Evolutionary conservation across 352 stramenopile genomes (phyloP).

Genomic region (Globisporangium viniferum): DNA sequence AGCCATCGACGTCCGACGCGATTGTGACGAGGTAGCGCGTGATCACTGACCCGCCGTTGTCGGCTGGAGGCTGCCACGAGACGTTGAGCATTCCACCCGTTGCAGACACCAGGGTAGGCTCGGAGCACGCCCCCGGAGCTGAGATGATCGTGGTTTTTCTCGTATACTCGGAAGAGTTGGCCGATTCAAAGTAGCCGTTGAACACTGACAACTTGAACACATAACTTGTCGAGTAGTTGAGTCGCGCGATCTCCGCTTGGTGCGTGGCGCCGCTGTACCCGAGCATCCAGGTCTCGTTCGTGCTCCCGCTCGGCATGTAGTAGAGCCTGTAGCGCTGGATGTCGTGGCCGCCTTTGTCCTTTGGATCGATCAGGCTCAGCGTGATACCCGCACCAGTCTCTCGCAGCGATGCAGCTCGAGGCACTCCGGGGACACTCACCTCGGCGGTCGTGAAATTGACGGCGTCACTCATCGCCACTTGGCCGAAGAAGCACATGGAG

Average conservation of each 20-base stretch:
- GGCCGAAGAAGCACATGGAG: constrained; percentile 41
- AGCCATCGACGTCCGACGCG: constrained; percentile 27
- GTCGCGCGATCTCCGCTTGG: constrained; percentile 28
- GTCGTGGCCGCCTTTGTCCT: constrained; percentile 39
- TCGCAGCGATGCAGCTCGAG: constrained; percentile 20
- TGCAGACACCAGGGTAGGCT: constrained; percentile 13
- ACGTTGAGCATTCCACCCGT: constrained; percentile 52
- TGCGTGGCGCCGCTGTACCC: constrained; percentile 24
- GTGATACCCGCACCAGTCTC: constrained; percentile 50
- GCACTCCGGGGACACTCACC: constrained; percentile 27
- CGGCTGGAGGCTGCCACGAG: constrained; percentile 33
- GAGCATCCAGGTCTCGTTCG: constrained; percentile 29
- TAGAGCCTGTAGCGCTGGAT: constrained; percentile 44
- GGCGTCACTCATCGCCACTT: constrained; percentile 20
- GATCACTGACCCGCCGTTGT: constrained; percentile 36
- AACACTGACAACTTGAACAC: constrained; percentile 35
- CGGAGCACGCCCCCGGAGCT: constrained; percentile 39
- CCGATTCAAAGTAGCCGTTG: constrained; percentile 44
- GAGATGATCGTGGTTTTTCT: constrained; percentile 39
- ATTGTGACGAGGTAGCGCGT: constrained; percentile 30
- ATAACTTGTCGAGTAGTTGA: constrained; percentile 33
- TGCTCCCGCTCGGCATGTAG: constrained; percentile 21
- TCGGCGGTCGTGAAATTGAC: constrained; percentile 24
- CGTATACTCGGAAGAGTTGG: constrained; percentile 33
- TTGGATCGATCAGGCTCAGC: constrained; percentile 37